A percentile compares a stretch with the other conserved stretches of the same genome.
phyloP scores from a whole-genome alignment of 2,329 filamentous ascomycete genomes.

The Hypoxylon sp. region DNA sequence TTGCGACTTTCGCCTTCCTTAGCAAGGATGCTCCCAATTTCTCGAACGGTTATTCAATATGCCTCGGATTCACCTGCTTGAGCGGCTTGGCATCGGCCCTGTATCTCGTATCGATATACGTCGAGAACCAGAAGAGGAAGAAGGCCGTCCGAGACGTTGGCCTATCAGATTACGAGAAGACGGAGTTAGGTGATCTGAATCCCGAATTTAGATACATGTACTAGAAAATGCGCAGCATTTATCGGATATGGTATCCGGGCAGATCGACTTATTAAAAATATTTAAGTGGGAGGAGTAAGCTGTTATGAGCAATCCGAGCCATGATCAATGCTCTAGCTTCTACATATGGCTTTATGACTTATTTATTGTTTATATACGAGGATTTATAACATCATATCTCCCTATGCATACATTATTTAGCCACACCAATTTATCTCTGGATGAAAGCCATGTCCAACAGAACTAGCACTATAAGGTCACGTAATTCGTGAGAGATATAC shows the following conservation, averaged over 20 bases:
- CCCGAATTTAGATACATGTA: constrained; percentile 70
- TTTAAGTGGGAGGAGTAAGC: not conserved
- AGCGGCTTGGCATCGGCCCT: constrained; percentile 72
- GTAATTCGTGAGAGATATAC: not conserved
- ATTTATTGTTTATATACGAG: not conserved
- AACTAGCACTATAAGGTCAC: not conserved
- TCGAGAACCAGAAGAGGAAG: constrained; percentile 73
- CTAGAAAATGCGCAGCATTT: constrained; percentile 52
- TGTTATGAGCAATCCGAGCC: not conserved
- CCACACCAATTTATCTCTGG: not conserved
- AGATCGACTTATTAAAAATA: not conserved
- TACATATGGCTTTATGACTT: not conserved
- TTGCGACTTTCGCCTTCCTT: constrained; percentile 80
- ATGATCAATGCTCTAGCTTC: not conserved
- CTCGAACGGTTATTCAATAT: constrained; percentile 81
- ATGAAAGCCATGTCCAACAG: not conserved
- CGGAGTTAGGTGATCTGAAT: constrained; percentile 69
- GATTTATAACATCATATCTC: not conserved
- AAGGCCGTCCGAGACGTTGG: constrained; percentile 62
- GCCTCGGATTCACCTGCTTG: constrained; percentile 79
- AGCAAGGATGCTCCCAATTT: constrained; percentile 77
- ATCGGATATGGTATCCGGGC: not conserved
- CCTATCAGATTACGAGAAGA: constrained; percentile 73
- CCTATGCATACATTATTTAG: not conserved
- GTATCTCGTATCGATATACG: constrained; percentile 72